phyloP scores from a whole-genome alignment of 2,329 filamentous ascomycete genomes.

The Aspergillus pseudonomiae region DNA sequence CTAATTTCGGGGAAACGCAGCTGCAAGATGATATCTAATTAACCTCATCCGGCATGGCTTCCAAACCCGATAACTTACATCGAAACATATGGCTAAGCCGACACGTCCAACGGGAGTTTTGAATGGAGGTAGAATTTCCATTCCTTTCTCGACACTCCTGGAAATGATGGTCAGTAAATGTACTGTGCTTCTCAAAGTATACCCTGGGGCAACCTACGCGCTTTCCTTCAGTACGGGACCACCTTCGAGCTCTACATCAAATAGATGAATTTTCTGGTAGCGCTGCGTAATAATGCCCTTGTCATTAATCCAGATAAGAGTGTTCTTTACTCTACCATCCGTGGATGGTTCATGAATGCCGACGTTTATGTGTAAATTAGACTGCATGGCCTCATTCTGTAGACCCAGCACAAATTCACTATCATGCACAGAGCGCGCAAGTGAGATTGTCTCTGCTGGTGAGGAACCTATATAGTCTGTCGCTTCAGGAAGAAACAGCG shows the following conservation, averaged over 20 bases:
- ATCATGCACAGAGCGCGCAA: conserved; percentile 67
- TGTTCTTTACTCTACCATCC: conserved; percentile 61
- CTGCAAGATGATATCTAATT: conserved; percentile 30
- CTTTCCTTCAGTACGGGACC: conserved; percentile 66
- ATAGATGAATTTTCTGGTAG: conserved; percentile 91
- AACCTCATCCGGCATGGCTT: background rate
- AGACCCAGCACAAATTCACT: conserved; percentile 79
- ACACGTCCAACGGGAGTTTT: conserved; percentile 73
- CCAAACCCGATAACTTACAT: conserved; percentile 50
- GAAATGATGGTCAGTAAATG: background rate
- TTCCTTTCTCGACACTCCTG: conserved; percentile 69
- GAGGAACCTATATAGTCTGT: conserved; percentile 81
- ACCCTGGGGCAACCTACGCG: conserved; percentile 37
- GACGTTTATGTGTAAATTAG: conserved; percentile 75
- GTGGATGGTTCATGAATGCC: conserved; percentile 78
- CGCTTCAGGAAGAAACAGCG: conserved; percentile 90
- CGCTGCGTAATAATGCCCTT: conserved; percentile 60
- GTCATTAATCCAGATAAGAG: conserved; percentile 67
- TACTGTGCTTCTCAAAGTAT: background rate
- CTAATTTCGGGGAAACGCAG: conserved; percentile 79
- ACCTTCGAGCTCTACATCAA: conserved; percentile 68
- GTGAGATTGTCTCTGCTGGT: conserved; percentile 67
- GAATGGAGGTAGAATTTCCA: conserved; percentile 68
- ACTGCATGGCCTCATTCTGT: conserved; percentile 64
- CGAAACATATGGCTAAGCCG: conserved; percentile 85